These are phyloP conservation scores for Stemphylium beticola DNA, from an alignment of 2,329 filamentous ascomycete species.

Conservation along the genomic window DNA sequence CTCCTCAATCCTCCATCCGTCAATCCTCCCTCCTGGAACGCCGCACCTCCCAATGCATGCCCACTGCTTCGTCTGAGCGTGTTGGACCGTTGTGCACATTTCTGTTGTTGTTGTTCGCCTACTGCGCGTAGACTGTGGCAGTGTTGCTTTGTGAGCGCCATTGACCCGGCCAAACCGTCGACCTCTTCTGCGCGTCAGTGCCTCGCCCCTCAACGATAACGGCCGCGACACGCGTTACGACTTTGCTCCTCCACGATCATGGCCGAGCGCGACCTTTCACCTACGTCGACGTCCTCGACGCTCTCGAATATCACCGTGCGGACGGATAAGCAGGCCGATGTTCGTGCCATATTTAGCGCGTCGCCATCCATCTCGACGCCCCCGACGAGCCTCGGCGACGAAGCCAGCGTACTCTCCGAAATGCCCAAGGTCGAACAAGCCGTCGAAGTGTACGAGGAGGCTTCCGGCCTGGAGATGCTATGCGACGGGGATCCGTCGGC, in stretches of 20 bases:
- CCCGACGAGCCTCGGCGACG: slow-evolving; percentile 70
- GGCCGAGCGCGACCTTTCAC: slow-evolving; percentile 43
- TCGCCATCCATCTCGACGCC: slow-evolving; percentile 66
- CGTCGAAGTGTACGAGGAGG: slow-evolving; percentile 32
- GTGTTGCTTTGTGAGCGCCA: slow-evolving; percentile 39
- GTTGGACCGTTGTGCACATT: slow-evolving; percentile 19
- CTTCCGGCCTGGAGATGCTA: slow-evolving; percentile 16
- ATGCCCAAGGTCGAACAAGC: slow-evolving; percentile 38
- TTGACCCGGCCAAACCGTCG: slow-evolving; percentile 26
- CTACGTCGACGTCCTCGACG: slow-evolving; percentile 50
- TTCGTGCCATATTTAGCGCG: slow-evolving; percentile 57
- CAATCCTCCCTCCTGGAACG: slow-evolving; percentile 29
- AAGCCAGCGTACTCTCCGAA: slow-evolving; percentile 60
- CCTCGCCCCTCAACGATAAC: slow-evolving; percentile 34
- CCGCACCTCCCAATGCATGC: slow-evolving; percentile 34
- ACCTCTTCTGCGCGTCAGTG: slow-evolving; percentile 43
- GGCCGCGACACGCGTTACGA: slow-evolving; percentile 26
- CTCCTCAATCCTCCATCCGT: slow-evolving; percentile 37
- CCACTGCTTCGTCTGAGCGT: slow-evolving; percentile 29
- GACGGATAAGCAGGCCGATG: slow-evolving; percentile 37
- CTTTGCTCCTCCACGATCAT: slow-evolving; percentile 31
- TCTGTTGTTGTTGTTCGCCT: slow-evolving; percentile 21
- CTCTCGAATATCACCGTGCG: slow-evolving; percentile 51
- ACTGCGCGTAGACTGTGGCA: slow-evolving; percentile 42
- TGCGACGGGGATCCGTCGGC: slow-evolving; percentile 28